A percentile compares a stretch with the other conserved stretches of the same genome.
Conservation (phyloP, 1,139 yeast genomes). For the Hansenula lynferdii region DNA sequence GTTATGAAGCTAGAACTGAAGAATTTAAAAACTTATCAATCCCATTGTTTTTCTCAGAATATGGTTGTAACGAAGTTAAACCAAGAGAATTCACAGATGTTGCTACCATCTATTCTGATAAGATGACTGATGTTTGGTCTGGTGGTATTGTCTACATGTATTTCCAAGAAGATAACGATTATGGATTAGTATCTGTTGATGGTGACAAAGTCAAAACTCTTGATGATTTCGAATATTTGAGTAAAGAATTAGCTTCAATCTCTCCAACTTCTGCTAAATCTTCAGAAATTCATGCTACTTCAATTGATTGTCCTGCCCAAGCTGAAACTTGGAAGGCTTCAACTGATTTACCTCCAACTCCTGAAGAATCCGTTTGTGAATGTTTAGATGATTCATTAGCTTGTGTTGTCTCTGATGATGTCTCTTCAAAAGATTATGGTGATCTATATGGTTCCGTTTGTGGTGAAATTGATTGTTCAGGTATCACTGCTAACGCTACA, state of each 20-base stretch:
- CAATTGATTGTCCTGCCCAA: slow-evolving; percentile 48
- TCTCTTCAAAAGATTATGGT: slow-evolving; percentile 46
- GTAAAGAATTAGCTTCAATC: slow-evolving; percentile 46
- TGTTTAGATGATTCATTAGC: slow-evolving; percentile 47
- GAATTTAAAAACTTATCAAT: slow-evolving; percentile 56
- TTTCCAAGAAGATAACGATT: slow-evolving; percentile 65
- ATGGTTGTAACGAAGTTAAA: slow-evolving; percentile 64
- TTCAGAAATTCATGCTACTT: slow-evolving; percentile 41
- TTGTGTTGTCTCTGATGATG: slow-evolving; percentile 49
- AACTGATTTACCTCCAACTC: slow-evolving; percentile 70
- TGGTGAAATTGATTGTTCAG: slow-evolving; percentile 44
- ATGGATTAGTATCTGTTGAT: slow-evolving; percentile 63
- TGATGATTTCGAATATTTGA: slow-evolving; percentile 52
- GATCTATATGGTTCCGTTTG: slow-evolving; percentile 55
- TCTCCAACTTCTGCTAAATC: slow-evolving; percentile 58
- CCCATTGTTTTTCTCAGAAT: slow-evolving; percentile 81
- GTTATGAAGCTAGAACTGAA: slow-evolving; percentile 58
- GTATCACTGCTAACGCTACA: slow-evolving; percentile 54
- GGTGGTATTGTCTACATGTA: slow-evolving; percentile 86
- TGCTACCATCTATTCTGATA: slow-evolving; percentile 42
- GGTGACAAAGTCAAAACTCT: slow-evolving; percentile 54
- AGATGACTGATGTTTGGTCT: slow-evolving; percentile 75
- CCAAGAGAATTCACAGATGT: slow-evolving; percentile 75
- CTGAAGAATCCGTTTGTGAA: slow-evolving; percentile 54
- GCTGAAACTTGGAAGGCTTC: slow-evolving; percentile 54